Evolutionary conservation across 2,329 filamentous ascomycete genomes (phyloP).

Genomic region (Cercospora zeae-maydis): DNA sequence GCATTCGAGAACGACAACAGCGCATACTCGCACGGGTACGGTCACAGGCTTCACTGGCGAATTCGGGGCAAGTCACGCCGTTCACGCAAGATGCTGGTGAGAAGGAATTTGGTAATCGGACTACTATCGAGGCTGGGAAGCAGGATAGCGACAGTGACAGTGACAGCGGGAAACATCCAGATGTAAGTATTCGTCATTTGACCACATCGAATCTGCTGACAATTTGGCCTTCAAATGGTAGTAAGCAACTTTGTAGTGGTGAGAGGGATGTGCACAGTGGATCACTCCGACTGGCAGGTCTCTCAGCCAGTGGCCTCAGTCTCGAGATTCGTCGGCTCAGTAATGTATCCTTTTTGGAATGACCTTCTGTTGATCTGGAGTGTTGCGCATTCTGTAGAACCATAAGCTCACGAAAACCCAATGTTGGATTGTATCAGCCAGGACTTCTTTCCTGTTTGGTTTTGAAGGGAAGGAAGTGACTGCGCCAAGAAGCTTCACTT

Average conservation of each 20-base stretch:
- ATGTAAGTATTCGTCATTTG: neutral
- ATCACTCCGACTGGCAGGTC: neutral
- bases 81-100: neutral
- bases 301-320: neutral
- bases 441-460: neutral
- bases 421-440: neutral
- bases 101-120: neutral
- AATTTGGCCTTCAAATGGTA: neutral
- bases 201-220: neutral
- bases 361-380: neutral
- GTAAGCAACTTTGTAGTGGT: neutral
- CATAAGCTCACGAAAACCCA: neutral
- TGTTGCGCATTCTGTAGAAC: neutral
- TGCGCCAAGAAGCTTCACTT: neutral
- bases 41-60: neutral
- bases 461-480: neutral
- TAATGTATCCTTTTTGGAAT: neutral
- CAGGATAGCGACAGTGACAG: neutral
- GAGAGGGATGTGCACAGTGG: neutral
- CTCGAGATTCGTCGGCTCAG: too few species aligned
- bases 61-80: neutral
- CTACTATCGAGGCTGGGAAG: neutral
- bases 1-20: conserved; percentile 38
- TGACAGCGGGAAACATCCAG: neutral
- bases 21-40: conserved; percentile 27